Evolutionary conservation across 257 asterid genomes (phyloP).

Genomic region (Oldenlandia corymbosa): DNA sequence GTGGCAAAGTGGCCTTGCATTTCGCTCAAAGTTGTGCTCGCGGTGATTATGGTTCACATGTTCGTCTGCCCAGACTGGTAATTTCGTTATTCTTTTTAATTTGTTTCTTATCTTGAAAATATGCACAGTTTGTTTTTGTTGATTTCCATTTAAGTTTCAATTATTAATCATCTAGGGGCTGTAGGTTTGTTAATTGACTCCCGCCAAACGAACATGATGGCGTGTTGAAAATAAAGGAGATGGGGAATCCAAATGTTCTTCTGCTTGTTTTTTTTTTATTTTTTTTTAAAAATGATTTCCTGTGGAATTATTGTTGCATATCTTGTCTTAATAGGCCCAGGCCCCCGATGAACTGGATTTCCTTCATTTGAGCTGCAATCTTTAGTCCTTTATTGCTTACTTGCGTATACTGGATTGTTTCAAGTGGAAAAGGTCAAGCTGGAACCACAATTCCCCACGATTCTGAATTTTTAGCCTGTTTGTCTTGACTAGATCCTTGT

Average conservation of each 20-base stretch:
- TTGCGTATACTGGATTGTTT: not conserved
- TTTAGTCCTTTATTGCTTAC: too few species aligned
- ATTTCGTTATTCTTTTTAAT: slow-evolving; percentile 7
- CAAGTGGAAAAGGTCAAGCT: not conserved
- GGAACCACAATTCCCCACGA: not conserved
- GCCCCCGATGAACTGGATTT: too few species aligned
- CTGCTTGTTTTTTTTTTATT: not conserved
- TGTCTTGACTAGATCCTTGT: not conserved
- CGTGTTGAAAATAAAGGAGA: too few species aligned
- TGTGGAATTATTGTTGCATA: not conserved
- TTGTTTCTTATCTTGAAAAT: not conserved
- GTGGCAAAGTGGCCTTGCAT: slow-evolving; percentile 92
- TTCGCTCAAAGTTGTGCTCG: slow-evolving; percentile 70
- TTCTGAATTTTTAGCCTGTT: not conserved
- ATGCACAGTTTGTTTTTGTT: not conserved
- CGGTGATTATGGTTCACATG: slow-evolving; percentile 52
- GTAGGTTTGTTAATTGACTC: not conserved
- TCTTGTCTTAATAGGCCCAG: not conserved
- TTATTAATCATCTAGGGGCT: not conserved
- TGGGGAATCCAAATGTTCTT: not conserved
- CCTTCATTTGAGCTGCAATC: too few species aligned
- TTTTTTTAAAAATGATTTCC: not conserved
- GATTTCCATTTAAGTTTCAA: not conserved
- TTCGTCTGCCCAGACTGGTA: slow-evolving; percentile 75
- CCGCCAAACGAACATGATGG: not conserved